These are phyloP conservation scores for Hirschfeldia incana DNA, from an alignment of 345 rosid genomes.

Conservation along the genomic window DNA sequence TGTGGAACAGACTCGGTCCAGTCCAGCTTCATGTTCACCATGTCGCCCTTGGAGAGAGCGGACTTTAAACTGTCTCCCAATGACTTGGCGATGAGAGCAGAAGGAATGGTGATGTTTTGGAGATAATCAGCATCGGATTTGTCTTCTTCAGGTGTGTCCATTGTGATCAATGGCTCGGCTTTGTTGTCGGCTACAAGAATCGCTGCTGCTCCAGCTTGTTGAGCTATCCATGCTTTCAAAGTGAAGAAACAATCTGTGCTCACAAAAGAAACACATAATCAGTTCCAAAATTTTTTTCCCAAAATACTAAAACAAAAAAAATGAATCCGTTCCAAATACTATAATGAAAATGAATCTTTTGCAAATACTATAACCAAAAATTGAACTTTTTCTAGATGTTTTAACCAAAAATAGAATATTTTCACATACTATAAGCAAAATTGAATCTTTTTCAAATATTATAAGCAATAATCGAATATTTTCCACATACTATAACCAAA, in stretches of 20 bases:
- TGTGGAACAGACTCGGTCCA: conserved; percentile 67
- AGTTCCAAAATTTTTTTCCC: neutral
- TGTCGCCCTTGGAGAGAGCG: conserved; percentile 44
- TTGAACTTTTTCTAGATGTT: neutral
- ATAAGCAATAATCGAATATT: neutral
- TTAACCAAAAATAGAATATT: neutral
- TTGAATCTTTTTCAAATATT: neutral
- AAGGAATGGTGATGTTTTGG: conserved; percentile 55
- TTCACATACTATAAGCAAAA: neutral
- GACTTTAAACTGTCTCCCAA: conserved; percentile 54
- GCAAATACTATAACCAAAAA: neutral
- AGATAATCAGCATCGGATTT: conserved; percentile 52
- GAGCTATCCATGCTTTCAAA: conserved; percentile 63
- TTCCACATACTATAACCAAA: no score
- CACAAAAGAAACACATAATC: neutral
- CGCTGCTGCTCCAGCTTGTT: conserved; percentile 66
- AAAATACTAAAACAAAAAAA: neutral
- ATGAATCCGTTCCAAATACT: neutral
- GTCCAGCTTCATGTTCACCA: conserved; percentile 57
- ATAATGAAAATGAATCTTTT: neutral
- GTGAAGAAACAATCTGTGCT: conserved; percentile 59
- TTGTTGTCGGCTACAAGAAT: conserved; percentile 56
- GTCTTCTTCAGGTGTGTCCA: conserved; percentile 63
- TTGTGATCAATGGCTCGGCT: conserved; percentile 56
- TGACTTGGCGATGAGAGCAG: conserved; percentile 51